phyloP scores from a whole-genome alignment of 23 red algal species.

The Cyanidiococcus yangmingshanensis region DNA sequence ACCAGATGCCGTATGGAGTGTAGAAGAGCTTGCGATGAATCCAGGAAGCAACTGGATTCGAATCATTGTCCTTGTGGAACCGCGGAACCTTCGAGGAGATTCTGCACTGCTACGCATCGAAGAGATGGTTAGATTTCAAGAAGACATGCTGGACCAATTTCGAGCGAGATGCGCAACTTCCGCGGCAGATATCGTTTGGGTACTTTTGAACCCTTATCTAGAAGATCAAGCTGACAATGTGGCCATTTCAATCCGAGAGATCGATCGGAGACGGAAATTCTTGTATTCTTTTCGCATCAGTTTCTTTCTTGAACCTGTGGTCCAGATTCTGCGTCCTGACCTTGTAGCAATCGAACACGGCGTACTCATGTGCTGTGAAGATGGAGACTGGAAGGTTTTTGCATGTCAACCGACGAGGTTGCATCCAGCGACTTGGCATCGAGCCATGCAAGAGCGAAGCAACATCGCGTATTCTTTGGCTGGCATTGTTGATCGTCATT shows the following conservation, averaged over 20 bases:
- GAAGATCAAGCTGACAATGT: constrained; percentile 9
- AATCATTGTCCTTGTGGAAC: not conserved
- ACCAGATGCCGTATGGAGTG: not conserved
- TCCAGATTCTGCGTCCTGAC: not conserved
- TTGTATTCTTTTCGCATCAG: not conserved
- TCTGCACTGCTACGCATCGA: not conserved
- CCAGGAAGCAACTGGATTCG: not conserved
- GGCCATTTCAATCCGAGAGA: not conserved
- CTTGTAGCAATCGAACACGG: not conserved
- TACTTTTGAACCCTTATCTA: not conserved
- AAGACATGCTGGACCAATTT: not conserved
- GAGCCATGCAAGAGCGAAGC: not conserved
- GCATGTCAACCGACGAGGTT: not conserved
- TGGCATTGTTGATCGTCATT: not conserved
- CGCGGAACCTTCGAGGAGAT: not conserved
- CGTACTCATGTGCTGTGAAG: not conserved
- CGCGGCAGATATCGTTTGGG: not conserved
- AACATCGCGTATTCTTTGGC: not conserved
- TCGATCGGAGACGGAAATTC: not conserved
- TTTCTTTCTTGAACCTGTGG: not conserved
- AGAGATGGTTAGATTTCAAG: not conserved
- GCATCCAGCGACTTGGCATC: not conserved
- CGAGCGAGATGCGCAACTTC: not conserved
- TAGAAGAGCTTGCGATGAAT: not conserved
- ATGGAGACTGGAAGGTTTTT: not conserved